Conservation (phyloP, 305 asterid species). For the Fraxinus dipetala region DNA sequence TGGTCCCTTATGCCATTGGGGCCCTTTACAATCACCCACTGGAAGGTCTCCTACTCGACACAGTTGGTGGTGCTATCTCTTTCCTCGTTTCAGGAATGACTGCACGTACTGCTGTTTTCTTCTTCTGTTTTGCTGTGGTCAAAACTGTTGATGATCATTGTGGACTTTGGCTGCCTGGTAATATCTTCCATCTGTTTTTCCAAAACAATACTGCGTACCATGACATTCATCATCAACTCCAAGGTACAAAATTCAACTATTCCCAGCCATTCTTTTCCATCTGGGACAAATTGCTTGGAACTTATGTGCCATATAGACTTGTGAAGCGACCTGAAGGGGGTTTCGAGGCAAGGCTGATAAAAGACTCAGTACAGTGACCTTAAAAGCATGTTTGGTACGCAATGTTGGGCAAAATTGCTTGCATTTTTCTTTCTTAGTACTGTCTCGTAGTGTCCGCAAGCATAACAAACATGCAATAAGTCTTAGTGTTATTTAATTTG, state of each 20-base stretch:
- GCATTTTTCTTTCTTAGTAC: not conserved
- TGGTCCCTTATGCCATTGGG: constrained; percentile 78
- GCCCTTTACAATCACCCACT: constrained; percentile 91
- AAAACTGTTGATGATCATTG: constrained; percentile 90
- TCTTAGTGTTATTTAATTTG: constrained; percentile 5
- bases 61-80: constrained; percentile 89
- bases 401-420: not conserved
- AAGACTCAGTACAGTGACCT: constrained; percentile 36
- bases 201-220: constrained; percentile 83
- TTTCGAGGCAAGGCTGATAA: constrained; percentile 71
- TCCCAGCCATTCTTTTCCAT: constrained; percentile 85
- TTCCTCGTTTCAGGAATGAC: constrained; percentile 87
- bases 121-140: constrained; percentile 80
- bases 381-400: not conserved
- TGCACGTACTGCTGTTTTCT: constrained; percentile 69
- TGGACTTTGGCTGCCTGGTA: constrained; percentile 88
- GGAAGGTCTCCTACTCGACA: constrained; percentile 83
- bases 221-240: constrained; percentile 87
- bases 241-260: constrained; percentile 76
- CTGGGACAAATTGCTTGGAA: constrained; percentile 89
- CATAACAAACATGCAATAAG: not conserved
- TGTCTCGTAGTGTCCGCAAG: not conserved
- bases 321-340: constrained; percentile 76
- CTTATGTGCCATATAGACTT: constrained; percentile 63
- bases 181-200: constrained; percentile 71